Conservation (phyloP, 2,329 filamentous ascomycete species). For the Falciphora oryzae region DNA sequence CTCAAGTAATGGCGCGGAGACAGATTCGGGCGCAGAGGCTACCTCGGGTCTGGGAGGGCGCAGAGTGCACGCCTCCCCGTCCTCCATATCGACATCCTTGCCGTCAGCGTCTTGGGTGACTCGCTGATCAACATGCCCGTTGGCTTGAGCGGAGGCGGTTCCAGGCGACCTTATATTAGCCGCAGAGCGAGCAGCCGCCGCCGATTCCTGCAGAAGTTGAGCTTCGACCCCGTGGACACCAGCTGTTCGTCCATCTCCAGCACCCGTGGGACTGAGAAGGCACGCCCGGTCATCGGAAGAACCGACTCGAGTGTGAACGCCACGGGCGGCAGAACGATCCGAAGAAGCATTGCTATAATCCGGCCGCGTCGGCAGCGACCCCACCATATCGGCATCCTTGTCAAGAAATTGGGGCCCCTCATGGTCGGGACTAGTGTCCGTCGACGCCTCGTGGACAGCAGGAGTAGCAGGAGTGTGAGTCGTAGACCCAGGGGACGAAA, state of each 20-base stretch:
- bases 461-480: conserved; percentile 70
- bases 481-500: conserved; percentile 59
- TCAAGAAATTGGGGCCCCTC: conserved; percentile 54
- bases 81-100: not conserved
- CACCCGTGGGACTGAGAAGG: not conserved
- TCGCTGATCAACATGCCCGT: not conserved
- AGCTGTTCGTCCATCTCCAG: conserved; percentile 9
- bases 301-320: not conserved
- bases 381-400: conserved; percentile 32
- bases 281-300: not conserved
- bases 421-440: conserved; percentile 69
- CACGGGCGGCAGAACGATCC: not conserved
- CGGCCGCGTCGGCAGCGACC: conserved; percentile 10
- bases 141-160: no score
- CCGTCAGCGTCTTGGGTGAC: not conserved
- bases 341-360: not conserved
- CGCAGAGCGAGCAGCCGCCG: conserved; percentile 17
- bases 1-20: not conserved
- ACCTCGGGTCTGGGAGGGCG: not conserved
- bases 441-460: conserved; percentile 59
- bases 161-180: not conserved
- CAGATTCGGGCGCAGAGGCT: not conserved
- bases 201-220: conserved; percentile 39
- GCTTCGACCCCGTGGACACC: conserved; percentile 34
- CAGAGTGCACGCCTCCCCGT: not conserved